phyloP scores from a whole-genome alignment of 345 rosid genomes.

The Salix dunnii region DNA sequence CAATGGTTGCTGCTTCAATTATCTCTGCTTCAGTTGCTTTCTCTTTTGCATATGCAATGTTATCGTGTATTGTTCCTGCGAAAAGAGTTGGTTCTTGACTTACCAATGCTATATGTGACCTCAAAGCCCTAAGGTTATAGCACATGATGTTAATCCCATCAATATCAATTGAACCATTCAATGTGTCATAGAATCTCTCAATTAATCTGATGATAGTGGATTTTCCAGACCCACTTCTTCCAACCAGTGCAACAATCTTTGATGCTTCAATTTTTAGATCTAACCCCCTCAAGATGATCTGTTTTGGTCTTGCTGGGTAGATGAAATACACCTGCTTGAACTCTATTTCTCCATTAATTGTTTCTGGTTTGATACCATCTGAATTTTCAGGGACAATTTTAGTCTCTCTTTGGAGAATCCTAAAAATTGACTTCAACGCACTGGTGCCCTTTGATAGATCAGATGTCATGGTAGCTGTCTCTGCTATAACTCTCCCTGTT shows the following conservation, averaged over 20 bases:
- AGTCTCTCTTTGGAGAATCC: slow-evolving; percentile 24
- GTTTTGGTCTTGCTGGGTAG: slow-evolving; percentile 33
- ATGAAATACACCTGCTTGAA: slow-evolving; percentile 29
- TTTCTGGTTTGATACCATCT: slow-evolving; percentile 15
- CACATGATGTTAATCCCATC: slow-evolving; percentile 10
- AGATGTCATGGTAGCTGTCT: slow-evolving; percentile 37
- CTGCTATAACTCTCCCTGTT: slow-evolving; percentile 32
- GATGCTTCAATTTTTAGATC: slow-evolving; percentile 33
- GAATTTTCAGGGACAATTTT: slow-evolving; percentile 29
- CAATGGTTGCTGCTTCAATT: slow-evolving; percentile 24
- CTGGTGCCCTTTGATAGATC: slow-evolving; percentile 30
- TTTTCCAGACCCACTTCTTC: slow-evolving; percentile 17
- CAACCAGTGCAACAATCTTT: slow-evolving; percentile 19
- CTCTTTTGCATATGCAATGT: slow-evolving; percentile 28
- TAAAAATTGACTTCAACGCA: slow-evolving; percentile 24
- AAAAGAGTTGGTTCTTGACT: slow-evolving; percentile 36
- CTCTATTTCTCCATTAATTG: slow-evolving; percentile 26
- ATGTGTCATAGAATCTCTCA: neutral
- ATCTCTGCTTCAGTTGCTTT: slow-evolving; percentile 29
- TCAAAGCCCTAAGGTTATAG: slow-evolving; percentile 2
- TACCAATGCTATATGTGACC: slow-evolving; percentile 16
- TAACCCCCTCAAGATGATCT: slow-evolving; percentile 24
- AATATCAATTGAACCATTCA: slow-evolving; percentile 3
- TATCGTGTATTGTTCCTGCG: slow-evolving; percentile 24
- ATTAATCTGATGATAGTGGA: slow-evolving; percentile 9